Conservation (phyloP, 495 filamentous ascomycete genomes). For the Penicillium waksmanii region DNA sequence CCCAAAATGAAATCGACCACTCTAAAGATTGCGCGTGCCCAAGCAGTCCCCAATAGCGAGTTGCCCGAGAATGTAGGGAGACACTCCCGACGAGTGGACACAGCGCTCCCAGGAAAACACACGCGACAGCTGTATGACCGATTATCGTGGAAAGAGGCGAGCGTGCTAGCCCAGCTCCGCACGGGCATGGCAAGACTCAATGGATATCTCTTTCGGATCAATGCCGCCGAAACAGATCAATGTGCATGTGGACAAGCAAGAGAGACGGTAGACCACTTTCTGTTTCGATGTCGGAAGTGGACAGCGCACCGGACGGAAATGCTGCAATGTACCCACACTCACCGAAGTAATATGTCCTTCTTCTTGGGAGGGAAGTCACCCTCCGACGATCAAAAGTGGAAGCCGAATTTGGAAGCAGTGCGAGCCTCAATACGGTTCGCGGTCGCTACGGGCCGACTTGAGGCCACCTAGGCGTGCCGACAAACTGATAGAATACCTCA, state of each 20-base stretch:
- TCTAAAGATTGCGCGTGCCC: background rate
- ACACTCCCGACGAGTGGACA: background rate
- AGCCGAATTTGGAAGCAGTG: constrained; percentile 3
- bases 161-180: too few species aligned
- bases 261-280: too few species aligned
- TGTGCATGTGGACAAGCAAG: too few species aligned
- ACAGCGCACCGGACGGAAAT: constrained; percentile 2
- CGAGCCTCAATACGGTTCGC: constrained; percentile 2
- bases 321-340: constrained; percentile 3
- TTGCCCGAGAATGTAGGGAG: background rate
- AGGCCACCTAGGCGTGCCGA: background rate
- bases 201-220: constrained; percentile 5
- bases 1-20: constrained; percentile 1
- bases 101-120: background rate
- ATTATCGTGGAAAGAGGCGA: too few species aligned
- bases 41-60: background rate
- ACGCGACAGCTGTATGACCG: constrained; percentile 4
- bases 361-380: constrained; percentile 2
- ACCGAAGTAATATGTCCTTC: constrained; percentile 1
- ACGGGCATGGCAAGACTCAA: constrained; percentile 4
- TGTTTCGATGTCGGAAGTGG: too few species aligned
- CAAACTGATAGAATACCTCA: background rate
- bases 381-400: constrained; percentile 1
- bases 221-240: too few species aligned
- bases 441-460: background rate